phyloP scores from a whole-genome alignment of 805 yeast species.

The Kuraishia capsulata region DNA sequence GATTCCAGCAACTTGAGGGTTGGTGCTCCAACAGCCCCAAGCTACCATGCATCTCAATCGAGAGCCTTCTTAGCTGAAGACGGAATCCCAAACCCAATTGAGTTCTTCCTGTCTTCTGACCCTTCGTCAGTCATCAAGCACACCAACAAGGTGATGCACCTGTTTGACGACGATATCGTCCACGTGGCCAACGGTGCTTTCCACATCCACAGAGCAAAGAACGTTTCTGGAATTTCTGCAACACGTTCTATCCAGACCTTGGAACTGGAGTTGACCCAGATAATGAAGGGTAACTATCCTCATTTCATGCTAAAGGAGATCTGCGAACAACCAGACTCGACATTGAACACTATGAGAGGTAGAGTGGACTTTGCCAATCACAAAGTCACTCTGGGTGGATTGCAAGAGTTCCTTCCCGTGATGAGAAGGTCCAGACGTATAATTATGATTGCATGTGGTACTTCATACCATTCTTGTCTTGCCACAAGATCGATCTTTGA shows the following conservation, averaged over 20 bases:
- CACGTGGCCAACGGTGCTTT: constrained; percentile 97
- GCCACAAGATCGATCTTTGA: constrained; percentile 96
- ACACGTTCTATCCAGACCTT: constrained; percentile 93
- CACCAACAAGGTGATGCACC: constrained; percentile 91
- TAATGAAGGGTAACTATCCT: constrained; percentile 93
- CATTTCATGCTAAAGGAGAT: constrained; percentile 99
- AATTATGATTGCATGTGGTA: constrained; percentile 99
- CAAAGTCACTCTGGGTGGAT: constrained; percentile 80
- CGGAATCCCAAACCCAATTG: constrained; percentile 87
- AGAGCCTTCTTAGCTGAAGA: constrained; percentile 95
- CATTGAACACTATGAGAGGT: constrained; percentile 98
- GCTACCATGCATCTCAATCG: constrained; percentile 82
- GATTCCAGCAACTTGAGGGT: constrained; percentile 32
- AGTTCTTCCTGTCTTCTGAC: constrained; percentile 92
- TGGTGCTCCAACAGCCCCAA: constrained; percentile 42
- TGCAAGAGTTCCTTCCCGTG: constrained; percentile 73
- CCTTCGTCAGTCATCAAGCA: constrained; percentile 95
- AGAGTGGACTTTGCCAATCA: constrained; percentile 85
- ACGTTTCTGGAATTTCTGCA: constrained; percentile 81
- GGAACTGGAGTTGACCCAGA: constrained; percentile 94
- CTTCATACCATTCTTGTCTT: constrained; percentile 96
- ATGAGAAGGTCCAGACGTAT: constrained; percentile 92
- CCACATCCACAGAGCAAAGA: constrained; percentile 94
- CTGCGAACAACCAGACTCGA: constrained; percentile 96
- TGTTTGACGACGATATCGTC: constrained; percentile 98